Evolutionary conservation across 352 stramenopile genomes (phyloP).

Genomic region (Globisporangium canariense): DNA sequence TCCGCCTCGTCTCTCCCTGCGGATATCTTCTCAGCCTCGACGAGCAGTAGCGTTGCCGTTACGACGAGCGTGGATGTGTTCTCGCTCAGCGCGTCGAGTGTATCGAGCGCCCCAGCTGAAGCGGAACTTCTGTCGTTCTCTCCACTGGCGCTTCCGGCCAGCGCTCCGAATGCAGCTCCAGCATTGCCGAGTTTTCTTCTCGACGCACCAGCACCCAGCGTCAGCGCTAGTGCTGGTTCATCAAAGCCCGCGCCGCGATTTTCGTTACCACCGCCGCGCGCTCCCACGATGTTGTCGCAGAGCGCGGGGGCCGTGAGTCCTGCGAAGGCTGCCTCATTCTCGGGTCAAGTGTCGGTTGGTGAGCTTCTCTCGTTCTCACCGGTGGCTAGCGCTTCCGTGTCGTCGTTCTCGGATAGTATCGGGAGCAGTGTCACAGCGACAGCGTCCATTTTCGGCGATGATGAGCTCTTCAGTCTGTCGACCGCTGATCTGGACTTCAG

Average conservation of each 20-base stretch:
- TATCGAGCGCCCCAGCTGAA: slow-evolving; percentile 6
- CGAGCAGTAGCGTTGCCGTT: neutral
- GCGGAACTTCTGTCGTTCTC: slow-evolving; percentile 24
- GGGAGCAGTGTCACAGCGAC: slow-evolving; percentile 17
- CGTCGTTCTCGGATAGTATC: slow-evolving; percentile 26
- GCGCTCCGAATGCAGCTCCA: slow-evolving; percentile 5
- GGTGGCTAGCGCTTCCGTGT: slow-evolving; percentile 19
- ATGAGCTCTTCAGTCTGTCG: slow-evolving; percentile 32
- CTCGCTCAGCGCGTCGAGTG: slow-evolving; percentile 7
- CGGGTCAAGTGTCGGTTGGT: slow-evolving; percentile 19
- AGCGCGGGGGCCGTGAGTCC: neutral
- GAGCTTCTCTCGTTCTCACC: slow-evolving; percentile 69
- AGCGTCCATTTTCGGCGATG: slow-evolving; percentile 20
- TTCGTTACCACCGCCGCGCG: slow-evolving; percentile 15
- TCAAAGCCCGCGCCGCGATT: slow-evolving; percentile 17
- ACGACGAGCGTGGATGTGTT: neutral
- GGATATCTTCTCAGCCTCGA: slow-evolving; percentile 4
- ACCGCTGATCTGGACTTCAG: slow-evolving; percentile 12
- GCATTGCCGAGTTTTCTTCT: slow-evolving; percentile 10
- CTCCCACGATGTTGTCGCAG: slow-evolving; percentile 17
- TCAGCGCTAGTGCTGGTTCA: neutral
- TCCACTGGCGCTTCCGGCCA: slow-evolving; percentile 10
- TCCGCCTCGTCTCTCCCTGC: slow-evolving; percentile 13
- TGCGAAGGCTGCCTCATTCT: slow-evolving; percentile 15
- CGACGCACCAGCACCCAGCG: neutral